Evolutionary conservation across 148 eudicot genomes (phyloP), one percentile per base, ranked within the genome.

Genomic region (Rhododendron williamsianum): DNA sequence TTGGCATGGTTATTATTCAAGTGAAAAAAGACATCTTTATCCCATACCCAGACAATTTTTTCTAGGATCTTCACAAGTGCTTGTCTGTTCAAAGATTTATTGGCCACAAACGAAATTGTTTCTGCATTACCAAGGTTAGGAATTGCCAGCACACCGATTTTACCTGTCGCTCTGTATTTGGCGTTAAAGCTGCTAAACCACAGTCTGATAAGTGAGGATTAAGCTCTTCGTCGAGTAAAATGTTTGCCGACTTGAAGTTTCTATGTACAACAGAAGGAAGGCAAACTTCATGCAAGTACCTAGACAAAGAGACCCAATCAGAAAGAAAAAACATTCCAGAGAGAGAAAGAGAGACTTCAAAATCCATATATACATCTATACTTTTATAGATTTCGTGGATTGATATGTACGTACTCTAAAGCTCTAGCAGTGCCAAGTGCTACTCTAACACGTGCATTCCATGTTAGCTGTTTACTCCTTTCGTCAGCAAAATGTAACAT

Each of bases 271-370:
- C 96, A 13, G 99, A 92, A 87, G 99, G 98, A 88, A 94, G 87
- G 88, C 99, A 97, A n/a, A 97, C 99, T 91, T 97, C 99, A 89
- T 97, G 98, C 98, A 95, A 89, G 91, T 97, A 97, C 94, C 98
- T 95, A 88, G 65, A 80, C 52, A 81, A 56, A 81, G n/a, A 76
- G 41, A 4, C 58, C 15, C 2, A 23, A 78, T 91, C 72, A 90
- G 82, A 27, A 18, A 18, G 54, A 63, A 67, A 25, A 58, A 58
- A 88, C 9, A 85, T 78, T 38, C 43, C 5, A 48, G 48, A 52
- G 23, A 81, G 65, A 74, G 27, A 35, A 2, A 65, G 83, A 21
- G 11, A 67, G 9, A 67, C n/a, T 60, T 25, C 43, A 78, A 71
- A 54, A 81, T 19, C 4, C 4, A 48, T 21, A 38, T 12, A 10